Percentiles rank a stretch among this genome's conserved stretches.
phyloP scores from a whole-genome alignment of 371 early-diverging fungal genomes.

The Mortierella sp. region DNA sequence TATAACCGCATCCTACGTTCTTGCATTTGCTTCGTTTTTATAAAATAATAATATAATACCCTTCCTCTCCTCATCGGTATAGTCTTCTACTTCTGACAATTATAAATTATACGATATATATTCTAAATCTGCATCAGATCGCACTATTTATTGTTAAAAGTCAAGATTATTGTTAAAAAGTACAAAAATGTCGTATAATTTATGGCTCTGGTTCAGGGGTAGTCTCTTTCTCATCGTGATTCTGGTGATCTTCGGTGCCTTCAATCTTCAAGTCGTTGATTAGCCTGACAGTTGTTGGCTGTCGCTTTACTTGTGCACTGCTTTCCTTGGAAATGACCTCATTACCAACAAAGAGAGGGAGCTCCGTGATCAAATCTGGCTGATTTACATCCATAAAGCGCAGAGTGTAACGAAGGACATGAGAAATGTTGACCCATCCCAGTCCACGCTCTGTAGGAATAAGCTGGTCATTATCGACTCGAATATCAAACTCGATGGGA shows the following conservation, averaged over 20 bases:
- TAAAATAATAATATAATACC: no score
- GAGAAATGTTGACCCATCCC: constrained; percentile 47
- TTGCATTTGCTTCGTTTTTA: background rate
- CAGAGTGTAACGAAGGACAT: constrained; percentile 39
- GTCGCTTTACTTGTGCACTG: constrained; percentile 10
- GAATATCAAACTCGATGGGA: constrained; percentile 43
- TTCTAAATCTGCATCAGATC: background rate
- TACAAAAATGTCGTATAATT: background rate
- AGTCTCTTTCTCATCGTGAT: constrained; percentile 20
- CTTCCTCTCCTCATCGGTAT: no score
- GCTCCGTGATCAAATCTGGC: constrained; percentile 29
- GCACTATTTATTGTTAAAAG: background rate
- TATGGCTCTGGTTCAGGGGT: constrained; percentile 45
- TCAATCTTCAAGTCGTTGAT: constrained; percentile 28
- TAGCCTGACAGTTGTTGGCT: constrained; percentile 16
- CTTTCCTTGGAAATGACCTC: constrained; percentile 23
- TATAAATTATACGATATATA: background rate
- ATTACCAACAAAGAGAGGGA: constrained; percentile 49
- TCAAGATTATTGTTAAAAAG: background rate
- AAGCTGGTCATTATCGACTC: constrained; percentile 46
- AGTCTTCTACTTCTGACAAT: no score
- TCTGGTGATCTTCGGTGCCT: constrained; percentile 35
- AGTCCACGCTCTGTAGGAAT: constrained; percentile 51
- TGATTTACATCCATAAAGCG: constrained; percentile 44
- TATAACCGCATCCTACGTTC: background rate